Conservation (phyloP, 2,329 filamentous ascomycete species). For the Botrytis fragariae region DNA sequence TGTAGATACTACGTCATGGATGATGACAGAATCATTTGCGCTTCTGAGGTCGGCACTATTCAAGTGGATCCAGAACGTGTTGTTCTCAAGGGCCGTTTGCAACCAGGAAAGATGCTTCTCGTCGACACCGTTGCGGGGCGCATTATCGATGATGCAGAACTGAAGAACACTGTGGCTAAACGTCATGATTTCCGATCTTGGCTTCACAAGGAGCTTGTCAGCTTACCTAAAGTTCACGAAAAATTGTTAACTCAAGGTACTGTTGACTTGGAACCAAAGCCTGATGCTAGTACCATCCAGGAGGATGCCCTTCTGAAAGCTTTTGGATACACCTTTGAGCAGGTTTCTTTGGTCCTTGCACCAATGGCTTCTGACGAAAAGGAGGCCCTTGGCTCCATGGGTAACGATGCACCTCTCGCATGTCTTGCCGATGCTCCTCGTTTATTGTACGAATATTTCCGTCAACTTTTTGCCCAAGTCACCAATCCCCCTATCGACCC, state of each 20-base stretch:
- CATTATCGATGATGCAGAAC: slow-evolving; percentile 89
- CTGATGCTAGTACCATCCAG: slow-evolving; percentile 70
- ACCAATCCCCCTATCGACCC: slow-evolving; percentile 97
- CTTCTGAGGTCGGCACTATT: slow-evolving; percentile 94
- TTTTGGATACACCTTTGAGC: slow-evolving; percentile 93
- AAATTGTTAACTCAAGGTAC: slow-evolving; percentile 55
- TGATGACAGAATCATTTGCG: slow-evolving; percentile 95
- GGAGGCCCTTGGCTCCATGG: slow-evolving; percentile 96
- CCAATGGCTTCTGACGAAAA: slow-evolving; percentile 98
- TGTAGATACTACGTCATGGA: slow-evolving; percentile 97
- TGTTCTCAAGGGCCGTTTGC: slow-evolving; percentile 87
- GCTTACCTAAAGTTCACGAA: slow-evolving; percentile 71
- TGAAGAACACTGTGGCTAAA: slow-evolving; percentile 84
- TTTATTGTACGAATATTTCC: slow-evolving; percentile 93
- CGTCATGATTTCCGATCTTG: slow-evolving; percentile 85
- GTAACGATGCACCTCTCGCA: slow-evolving; percentile 90
- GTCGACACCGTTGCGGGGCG: slow-evolving; percentile 89
- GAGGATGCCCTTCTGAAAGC: slow-evolving; percentile 80
- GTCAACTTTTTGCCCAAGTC: slow-evolving; percentile 95
- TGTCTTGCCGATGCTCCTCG: slow-evolving; percentile 88
- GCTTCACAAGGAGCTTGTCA: slow-evolving; percentile 83
- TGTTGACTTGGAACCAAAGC: slow-evolving; percentile 63
- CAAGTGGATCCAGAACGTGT: slow-evolving; percentile 85
- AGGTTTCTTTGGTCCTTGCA: slow-evolving; percentile 85
- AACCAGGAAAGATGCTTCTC: slow-evolving; percentile 93